phyloP scores from a whole-genome alignment of 106 monocot species.

The Posidonia australis region DNA sequence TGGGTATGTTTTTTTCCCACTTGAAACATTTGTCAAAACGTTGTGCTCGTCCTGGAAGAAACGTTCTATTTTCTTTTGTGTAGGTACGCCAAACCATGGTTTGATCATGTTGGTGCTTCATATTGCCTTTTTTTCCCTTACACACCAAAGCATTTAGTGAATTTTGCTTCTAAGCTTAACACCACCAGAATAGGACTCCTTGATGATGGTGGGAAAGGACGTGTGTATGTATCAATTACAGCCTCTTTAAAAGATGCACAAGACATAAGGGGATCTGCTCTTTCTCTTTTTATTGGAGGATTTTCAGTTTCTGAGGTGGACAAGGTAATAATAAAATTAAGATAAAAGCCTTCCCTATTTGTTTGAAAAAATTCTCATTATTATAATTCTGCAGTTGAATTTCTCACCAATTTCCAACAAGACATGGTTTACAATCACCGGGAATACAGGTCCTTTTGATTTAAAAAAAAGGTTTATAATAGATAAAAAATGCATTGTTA shows the following conservation, averaged over 20 bases:
- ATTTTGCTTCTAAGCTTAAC: slow-evolving; percentile 30
- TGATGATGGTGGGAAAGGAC: slow-evolving; percentile 16
- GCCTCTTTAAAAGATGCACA: slow-evolving; percentile 54
- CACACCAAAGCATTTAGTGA: slow-evolving; percentile 53
- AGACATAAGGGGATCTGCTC: slow-evolving; percentile 40
- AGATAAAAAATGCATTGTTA: not conserved
- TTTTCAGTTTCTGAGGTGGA: slow-evolving; percentile 42
- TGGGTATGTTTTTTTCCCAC: slow-evolving; percentile 43
- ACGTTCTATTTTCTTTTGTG: slow-evolving; percentile 7
- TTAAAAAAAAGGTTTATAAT: not conserved
- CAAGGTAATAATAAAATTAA: slow-evolving; percentile 29
- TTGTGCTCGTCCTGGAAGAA: not conserved
- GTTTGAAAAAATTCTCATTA: not conserved
- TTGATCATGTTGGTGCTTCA: slow-evolving; percentile 31
- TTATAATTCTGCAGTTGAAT: slow-evolving; percentile 42
- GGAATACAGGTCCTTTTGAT: slow-evolving; percentile 64
- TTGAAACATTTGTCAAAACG: not conserved
- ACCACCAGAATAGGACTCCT: slow-evolving; percentile 10
- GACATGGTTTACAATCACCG: slow-evolving; percentile 42
- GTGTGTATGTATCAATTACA: slow-evolving; percentile 37
- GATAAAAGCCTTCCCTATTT: not conserved
- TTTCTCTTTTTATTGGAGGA: slow-evolving; percentile 67
- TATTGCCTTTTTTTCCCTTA: slow-evolving; percentile 86
- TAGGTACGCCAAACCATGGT: slow-evolving; percentile 81
- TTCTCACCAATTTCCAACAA: slow-evolving; percentile 50